Evolutionary conservation across 2,329 filamentous ascomycete genomes (phyloP).

Genomic region (Triangularia setosa): DNA sequence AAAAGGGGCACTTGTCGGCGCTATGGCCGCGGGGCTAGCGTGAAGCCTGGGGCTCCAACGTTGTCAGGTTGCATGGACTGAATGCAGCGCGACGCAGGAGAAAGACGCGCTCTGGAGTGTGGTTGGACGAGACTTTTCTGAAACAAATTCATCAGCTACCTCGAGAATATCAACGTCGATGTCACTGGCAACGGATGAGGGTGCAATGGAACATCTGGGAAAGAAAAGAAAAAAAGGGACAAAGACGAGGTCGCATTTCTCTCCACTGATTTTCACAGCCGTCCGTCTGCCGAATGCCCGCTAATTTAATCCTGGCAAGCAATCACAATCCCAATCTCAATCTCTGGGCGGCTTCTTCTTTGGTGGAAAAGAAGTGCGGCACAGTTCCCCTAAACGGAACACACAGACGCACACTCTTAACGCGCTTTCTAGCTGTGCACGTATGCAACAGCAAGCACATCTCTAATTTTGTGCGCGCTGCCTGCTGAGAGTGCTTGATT

Average conservation of each 20-base stretch:
- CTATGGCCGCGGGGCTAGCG: neutral
- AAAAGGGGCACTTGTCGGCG: neutral
- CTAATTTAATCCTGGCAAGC: conserved; percentile 8
- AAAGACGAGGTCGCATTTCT: neutral
- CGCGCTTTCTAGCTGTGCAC: conserved; percentile 6
- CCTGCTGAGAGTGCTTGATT: conserved; percentile 1
- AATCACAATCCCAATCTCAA: conserved; percentile 2
- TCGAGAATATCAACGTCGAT: neutral
- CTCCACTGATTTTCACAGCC: neutral
- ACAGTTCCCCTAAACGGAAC: conserved; percentile 1
- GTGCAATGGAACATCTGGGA: no score
- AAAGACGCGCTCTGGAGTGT: neutral
- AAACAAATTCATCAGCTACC: neutral
- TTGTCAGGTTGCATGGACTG: neutral
- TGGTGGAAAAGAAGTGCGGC: neutral
- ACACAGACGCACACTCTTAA: conserved; percentile 19
- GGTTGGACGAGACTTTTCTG: neutral
- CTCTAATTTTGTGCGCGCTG: neutral
- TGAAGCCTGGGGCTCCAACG: neutral
- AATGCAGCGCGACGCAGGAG: neutral
- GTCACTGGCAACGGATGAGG: neutral
- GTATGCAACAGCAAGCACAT: neutral
- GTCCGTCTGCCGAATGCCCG: conserved; percentile 3
- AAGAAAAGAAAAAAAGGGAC: neutral
- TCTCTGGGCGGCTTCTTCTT: no score